These are phyloP conservation scores for Tilletia indica DNA, from an alignment of 1,284 basidiomycete species.

Conservation along the genomic window DNA sequence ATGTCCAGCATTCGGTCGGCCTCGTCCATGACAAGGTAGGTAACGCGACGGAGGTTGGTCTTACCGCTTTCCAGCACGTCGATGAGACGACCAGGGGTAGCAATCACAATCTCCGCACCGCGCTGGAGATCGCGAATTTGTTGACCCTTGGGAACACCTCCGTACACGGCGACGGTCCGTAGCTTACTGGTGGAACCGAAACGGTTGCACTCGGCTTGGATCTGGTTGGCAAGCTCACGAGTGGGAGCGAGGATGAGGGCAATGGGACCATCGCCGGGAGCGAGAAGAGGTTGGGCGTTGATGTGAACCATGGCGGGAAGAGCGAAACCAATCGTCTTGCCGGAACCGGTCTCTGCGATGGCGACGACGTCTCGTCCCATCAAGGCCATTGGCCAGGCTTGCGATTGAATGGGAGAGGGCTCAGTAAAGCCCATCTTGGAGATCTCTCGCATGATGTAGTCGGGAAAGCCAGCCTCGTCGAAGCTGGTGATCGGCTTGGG, in stretches of 20 bases:
- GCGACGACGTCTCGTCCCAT: slow-evolving; percentile 92
- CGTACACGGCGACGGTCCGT: slow-evolving; percentile 96
- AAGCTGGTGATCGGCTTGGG: slow-evolving; percentile 88
- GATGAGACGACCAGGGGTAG: slow-evolving; percentile 67
- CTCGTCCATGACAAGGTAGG: slow-evolving; percentile 98
- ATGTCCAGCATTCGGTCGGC: slow-evolving; percentile 98
- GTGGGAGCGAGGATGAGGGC: slow-evolving; percentile 95
- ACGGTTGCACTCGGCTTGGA: slow-evolving; percentile 96
- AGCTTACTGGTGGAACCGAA: slow-evolving; percentile 96
- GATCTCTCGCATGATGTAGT: slow-evolving; percentile 91
- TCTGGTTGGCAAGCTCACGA: slow-evolving; percentile 96
- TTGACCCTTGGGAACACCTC: slow-evolving; percentile 95
- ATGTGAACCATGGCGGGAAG: slow-evolving; percentile 99
- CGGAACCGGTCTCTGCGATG: slow-evolving; percentile 66
- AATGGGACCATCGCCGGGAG: slow-evolving; percentile 93
- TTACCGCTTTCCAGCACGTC: slow-evolving; percentile 94
- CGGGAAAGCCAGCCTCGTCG: slow-evolving; percentile 92
- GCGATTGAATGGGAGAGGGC: slow-evolving; percentile 94
- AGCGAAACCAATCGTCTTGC: slow-evolving; percentile 91
- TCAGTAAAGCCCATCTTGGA: slow-evolving; percentile 83
- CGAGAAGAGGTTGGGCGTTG: slow-evolving; percentile 94
- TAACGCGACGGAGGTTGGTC: slow-evolving; percentile 91
- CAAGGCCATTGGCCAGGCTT: slow-evolving; percentile 97
- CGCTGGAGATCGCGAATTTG: slow-evolving; percentile 96
- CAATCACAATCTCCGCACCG: slow-evolving; percentile 93